phyloP scores from a whole-genome alignment of 2,329 filamentous ascomycete genomes.

The Neonectria ditissima region DNA sequence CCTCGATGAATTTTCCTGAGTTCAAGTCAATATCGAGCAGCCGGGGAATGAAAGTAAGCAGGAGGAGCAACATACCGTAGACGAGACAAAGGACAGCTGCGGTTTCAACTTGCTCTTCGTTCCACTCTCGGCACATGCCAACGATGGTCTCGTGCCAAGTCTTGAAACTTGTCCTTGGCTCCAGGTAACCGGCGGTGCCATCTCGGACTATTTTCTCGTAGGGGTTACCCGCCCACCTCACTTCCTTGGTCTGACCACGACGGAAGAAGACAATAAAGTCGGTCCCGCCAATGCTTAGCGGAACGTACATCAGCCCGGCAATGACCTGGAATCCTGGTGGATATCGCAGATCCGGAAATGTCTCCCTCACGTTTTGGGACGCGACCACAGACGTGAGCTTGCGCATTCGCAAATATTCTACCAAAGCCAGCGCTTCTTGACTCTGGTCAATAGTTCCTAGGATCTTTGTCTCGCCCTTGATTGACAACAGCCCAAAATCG shows the following conservation, averaged over 20 bases:
- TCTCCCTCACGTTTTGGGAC: constrained; percentile 78
- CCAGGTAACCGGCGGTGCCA: constrained; percentile 78
- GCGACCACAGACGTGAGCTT: constrained; percentile 80
- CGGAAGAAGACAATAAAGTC: constrained; percentile 95
- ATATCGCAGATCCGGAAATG: constrained; percentile 87
- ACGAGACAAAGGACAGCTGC: constrained; percentile 89
- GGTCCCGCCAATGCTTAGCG: constrained; percentile 77
- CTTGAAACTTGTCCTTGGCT: constrained; percentile 83
- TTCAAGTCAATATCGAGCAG: neutral
- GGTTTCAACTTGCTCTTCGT: constrained; percentile 88
- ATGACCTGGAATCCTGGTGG: constrained; percentile 82
- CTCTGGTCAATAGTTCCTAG: constrained; percentile 79
- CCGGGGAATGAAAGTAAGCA: too few species aligned
- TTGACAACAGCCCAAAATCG: constrained; percentile 87
- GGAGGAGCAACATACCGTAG: constrained; percentile 70
- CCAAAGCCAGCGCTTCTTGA: constrained; percentile 84
- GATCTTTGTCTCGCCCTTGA: constrained; percentile 89
- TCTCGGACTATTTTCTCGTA: constrained; percentile 82
- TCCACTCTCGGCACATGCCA: constrained; percentile 88
- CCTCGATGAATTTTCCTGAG: constrained; percentile 81
- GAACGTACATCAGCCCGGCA: constrained; percentile 84
- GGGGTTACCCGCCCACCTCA: constrained; percentile 88
- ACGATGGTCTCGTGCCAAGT: constrained; percentile 84
- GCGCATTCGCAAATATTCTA: constrained; percentile 86
- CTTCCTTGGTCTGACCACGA: constrained; percentile 79